A percentile compares a stretch with the other conserved stretches of the same genome.
Conservation (phyloP, 1,139 yeast species). For the Kazachstania sp. region DNA sequence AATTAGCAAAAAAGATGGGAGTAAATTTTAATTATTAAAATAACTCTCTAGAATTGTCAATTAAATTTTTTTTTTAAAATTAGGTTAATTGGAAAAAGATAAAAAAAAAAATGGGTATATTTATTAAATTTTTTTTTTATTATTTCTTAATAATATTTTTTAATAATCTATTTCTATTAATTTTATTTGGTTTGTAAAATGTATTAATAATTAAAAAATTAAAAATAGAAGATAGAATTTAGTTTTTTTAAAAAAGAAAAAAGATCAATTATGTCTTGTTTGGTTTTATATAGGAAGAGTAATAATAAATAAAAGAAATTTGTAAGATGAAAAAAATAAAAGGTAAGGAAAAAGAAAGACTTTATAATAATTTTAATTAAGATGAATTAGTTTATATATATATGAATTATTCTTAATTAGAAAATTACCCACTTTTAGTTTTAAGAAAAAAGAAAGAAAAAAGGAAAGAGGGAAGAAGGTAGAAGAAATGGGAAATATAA, state of each 20-base stretch:
- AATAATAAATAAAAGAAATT: neutral
- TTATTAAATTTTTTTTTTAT: neutral
- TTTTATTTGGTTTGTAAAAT: too few species aligned
- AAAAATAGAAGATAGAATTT: neutral
- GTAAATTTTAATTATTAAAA: too few species aligned
- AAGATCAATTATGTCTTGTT: slow-evolving; percentile 1
- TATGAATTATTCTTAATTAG: neutral
- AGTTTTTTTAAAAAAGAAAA: neutral
- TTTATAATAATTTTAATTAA: neutral
- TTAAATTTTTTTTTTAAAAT: neutral
- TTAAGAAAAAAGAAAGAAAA: neutral
- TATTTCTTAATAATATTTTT: neutral
- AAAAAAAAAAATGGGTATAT: neutral
- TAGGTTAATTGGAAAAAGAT: neutral
- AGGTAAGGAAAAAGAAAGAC: neutral
- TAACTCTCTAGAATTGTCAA: neutral
- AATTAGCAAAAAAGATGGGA: too few species aligned
- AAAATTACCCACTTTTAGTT: neutral
- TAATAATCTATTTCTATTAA: too few species aligned
- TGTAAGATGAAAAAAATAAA: neutral
- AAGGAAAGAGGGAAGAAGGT: neutral
- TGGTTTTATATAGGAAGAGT: neutral
- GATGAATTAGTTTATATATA: slow-evolving; percentile 2
- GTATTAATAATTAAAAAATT: neutral
- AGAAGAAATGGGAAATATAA: too few species aligned